phyloP scores from a whole-genome alignment of 208 protist genomes.

The Crithidia acanthocephali region DNA sequence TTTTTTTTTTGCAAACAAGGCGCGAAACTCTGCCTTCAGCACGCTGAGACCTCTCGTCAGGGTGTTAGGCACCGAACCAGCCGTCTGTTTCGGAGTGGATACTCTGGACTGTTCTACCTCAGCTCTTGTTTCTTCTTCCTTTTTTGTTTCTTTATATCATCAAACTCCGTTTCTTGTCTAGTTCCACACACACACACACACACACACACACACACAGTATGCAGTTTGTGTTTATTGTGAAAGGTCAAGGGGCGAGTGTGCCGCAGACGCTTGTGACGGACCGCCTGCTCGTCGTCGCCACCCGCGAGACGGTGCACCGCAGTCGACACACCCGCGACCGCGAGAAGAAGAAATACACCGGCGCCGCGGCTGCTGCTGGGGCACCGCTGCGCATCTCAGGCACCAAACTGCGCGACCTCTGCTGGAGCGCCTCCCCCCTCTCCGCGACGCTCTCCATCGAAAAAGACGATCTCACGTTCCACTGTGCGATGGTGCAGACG shows the following conservation, averaged over 20 bases:
- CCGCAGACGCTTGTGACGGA: slow-evolving; percentile 26
- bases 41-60: no score
- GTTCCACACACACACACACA: no score
- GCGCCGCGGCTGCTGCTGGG: background rate
- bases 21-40: no score
- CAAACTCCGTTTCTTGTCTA: no score
- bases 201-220: background rate
- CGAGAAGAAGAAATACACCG: slow-evolving; percentile 15
- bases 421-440: slow-evolving; percentile 22
- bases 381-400: slow-evolving; percentile 29
- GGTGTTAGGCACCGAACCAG: background rate
- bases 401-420: slow-evolving; percentile 26
- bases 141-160: background rate
- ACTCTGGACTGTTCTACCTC: background rate
- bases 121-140: background rate
- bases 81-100: no score
- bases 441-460: slow-evolving; percentile 13
- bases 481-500: slow-evolving; percentile 40
- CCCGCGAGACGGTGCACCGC: slow-evolving; percentile 31
- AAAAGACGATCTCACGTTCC: slow-evolving; percentile 26
- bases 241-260: slow-evolving; percentile 9
- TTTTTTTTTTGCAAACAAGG: no score
- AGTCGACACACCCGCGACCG: slow-evolving; percentile 13
- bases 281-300: slow-evolving; percentile 29
- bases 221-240: slow-evolving; percentile 34